Percentiles rank a stretch among this genome's conserved stretches.
Conservation (phyloP, 176 grass and related monocot genomes). For the Aegilops longissima region DNA sequence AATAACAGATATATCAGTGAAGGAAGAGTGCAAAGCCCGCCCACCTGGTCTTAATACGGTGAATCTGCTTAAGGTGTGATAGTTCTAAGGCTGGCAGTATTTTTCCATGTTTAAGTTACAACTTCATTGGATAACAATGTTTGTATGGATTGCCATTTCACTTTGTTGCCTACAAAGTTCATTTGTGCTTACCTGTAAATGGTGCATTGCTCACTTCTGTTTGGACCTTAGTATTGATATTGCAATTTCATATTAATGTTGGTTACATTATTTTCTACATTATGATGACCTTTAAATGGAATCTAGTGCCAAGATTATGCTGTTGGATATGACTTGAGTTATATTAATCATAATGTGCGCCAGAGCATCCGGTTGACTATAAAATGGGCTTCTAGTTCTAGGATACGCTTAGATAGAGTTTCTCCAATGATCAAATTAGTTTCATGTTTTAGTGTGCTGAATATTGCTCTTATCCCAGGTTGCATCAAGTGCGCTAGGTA, state of each 20-base stretch:
- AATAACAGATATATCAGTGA: conserved; percentile 74
- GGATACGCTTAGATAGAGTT: not conserved
- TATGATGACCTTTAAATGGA: conserved; percentile 15
- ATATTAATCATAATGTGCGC: conserved; percentile 1
- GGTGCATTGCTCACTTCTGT: conserved; percentile 1
- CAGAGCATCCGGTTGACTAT: not conserved
- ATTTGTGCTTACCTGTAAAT: not conserved
- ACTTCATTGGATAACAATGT: not conserved
- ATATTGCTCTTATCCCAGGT: conserved; percentile 51
- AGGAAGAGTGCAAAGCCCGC: conserved; percentile 86
- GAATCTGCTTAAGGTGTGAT: conserved; percentile 91
- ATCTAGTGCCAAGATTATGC: not conserved
- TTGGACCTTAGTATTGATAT: conserved; percentile 27
- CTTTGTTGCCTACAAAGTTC: conserved; percentile 16
- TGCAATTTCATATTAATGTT: conserved; percentile 7
- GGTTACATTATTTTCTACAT: not conserved
- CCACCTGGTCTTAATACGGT: conserved; percentile 97
- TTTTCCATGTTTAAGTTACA: conserved; percentile 1
- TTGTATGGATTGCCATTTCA: not conserved
- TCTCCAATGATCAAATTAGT: not conserved
- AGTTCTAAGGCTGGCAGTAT: not conserved
- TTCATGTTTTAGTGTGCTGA: conserved; percentile 26
- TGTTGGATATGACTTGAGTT: not conserved
- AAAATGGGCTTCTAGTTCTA: not conserved
- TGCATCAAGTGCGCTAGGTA: conserved; percentile 88